Percentiles rank a stretch among this genome's conserved stretches.
phyloP scores from a whole-genome alignment of 2,329 filamentous ascomycete genomes.

The Cryphonectria parasitica region DNA sequence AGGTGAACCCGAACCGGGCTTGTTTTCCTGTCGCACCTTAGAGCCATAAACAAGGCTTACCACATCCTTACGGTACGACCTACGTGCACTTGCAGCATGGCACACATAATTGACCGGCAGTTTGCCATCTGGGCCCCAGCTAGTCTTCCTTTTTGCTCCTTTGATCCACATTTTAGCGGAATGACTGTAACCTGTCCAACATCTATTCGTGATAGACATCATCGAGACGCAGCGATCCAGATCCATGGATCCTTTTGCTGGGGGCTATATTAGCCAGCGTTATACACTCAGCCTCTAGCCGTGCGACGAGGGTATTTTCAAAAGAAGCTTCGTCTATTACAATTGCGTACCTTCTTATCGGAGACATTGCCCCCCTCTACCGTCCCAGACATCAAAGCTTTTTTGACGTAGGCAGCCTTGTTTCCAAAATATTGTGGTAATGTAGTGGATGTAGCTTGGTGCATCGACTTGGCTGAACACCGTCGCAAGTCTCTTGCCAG shows the following conservation, averaged over 20 bases:
- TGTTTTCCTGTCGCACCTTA: not conserved
- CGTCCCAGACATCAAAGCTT: not conserved
- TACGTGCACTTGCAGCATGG: not conserved
- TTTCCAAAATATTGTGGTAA: not conserved
- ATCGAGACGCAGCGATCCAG: not conserved
- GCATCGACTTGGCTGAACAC: not conserved
- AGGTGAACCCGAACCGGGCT: slow-evolving; percentile 4
- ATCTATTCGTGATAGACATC: not conserved
- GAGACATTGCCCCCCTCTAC: not conserved
- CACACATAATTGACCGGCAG: not conserved
- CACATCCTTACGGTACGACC: not conserved
- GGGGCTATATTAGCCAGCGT: not conserved
- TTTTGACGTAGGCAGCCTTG: not conserved
- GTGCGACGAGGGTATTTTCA: not conserved
- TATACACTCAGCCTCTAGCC: not conserved
- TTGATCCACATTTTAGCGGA: not conserved
- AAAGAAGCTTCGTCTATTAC: not conserved
- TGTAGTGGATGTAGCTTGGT: not conserved
- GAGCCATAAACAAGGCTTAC: slow-evolving; percentile 3
- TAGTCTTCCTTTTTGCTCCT: not conserved
- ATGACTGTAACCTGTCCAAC: not conserved
- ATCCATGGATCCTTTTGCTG: not conserved
- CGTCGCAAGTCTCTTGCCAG: not conserved
- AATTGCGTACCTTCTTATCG: not conserved
- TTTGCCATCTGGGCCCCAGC: not conserved